Conservation (phyloP, 768 basidiomycete genomes). For the Wakefieldia striispora region DNA sequence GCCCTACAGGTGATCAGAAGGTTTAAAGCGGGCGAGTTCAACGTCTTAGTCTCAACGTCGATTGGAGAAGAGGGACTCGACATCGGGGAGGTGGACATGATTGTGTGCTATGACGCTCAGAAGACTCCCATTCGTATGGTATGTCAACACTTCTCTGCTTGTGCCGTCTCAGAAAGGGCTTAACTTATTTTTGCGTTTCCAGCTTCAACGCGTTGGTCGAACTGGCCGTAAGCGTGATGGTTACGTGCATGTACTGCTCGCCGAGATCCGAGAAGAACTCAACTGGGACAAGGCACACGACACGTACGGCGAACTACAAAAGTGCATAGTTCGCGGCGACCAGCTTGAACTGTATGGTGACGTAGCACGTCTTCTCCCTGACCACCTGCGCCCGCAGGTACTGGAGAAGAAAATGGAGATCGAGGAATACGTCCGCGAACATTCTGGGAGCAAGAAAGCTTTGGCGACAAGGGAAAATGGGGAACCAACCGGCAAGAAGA, state of each 20-base stretch:
- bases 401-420: conserved; percentile 84
- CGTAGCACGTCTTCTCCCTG: conserved; percentile 81
- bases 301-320: conserved; percentile 86
- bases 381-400: conserved; percentile 69
- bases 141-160: conserved; percentile 20
- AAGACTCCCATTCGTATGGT: conserved; percentile 98
- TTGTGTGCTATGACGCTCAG: conserved; percentile 94
- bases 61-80: conserved; percentile 98
- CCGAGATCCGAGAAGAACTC: conserved; percentile 85
- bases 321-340: conserved; percentile 79
- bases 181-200: conserved; percentile 6
- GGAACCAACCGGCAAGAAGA: conserved; percentile 46
- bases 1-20: conserved; percentile 70
- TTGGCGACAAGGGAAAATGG: conserved; percentile 24
- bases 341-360: conserved; percentile 92
- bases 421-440: conserved; percentile 62
- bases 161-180: neutral
- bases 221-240: conserved; percentile 93
- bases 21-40: conserved; percentile 86
- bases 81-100: conserved; percentile 95
- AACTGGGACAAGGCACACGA: conserved; percentile 89
- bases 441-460: conserved; percentile 35
- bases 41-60: conserved; percentile 92
- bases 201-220: conserved; percentile 95
- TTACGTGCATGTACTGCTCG: conserved; percentile 85